Conservation (phyloP, 176 grass and related monocot species). For the Ananas comosus region DNA sequence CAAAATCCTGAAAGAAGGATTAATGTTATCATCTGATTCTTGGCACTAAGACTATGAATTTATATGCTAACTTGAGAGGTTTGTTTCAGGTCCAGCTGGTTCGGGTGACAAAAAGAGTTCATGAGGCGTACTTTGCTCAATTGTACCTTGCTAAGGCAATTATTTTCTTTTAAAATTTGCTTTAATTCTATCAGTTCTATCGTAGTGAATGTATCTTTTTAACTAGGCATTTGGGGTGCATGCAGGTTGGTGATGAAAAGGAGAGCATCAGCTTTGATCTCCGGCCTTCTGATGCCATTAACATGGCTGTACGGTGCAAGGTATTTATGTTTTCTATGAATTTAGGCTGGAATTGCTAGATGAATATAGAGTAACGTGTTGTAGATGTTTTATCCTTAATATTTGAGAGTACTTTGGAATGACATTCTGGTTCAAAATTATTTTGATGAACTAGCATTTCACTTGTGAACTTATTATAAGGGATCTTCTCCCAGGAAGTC, state of each 20-base stretch:
- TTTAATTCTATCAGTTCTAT: background rate
- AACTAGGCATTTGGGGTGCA: background rate
- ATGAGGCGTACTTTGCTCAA: conserved; percentile 70
- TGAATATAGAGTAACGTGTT: background rate
- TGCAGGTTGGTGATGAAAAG: conserved; percentile 58
- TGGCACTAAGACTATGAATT: no score
- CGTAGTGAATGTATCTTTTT: background rate
- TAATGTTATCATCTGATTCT: background rate
- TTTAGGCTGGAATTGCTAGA: background rate
- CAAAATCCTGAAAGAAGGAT: conserved; percentile 3
- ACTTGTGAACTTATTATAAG: no score
- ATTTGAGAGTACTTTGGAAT: no score
- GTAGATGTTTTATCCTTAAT: background rate
- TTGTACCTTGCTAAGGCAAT: conserved; percentile 81
- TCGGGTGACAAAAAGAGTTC: conserved; percentile 84
- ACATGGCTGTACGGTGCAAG: conserved; percentile 97
- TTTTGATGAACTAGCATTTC: no score
- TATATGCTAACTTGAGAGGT: background rate
- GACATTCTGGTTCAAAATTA: no score
- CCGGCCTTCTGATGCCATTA: conserved; percentile 91
- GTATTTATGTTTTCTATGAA: conserved; percentile 33
- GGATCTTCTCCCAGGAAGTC: no score
- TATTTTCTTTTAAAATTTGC: background rate
- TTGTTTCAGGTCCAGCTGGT: conserved; percentile 56
- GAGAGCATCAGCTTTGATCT: conserved; percentile 71